Percentiles rank a stretch among this genome's conserved stretches.
Evolutionary conservation across 1,139 yeast species (phyloP).

Genomic region (Taphrina confusa): DNA sequence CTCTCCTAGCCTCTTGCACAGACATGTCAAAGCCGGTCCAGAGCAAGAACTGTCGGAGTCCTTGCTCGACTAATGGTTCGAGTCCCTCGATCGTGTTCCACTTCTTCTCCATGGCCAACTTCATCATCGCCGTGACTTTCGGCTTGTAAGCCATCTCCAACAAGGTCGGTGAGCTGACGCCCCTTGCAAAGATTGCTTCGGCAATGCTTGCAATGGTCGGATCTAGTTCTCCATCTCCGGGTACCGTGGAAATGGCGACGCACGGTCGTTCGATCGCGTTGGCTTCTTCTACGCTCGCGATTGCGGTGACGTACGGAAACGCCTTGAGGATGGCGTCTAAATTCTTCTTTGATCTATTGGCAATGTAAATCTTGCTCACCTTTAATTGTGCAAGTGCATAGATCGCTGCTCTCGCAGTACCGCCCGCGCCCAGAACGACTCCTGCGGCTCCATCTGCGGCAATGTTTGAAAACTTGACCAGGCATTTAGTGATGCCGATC

Average conservation of each 20-base stretch:
- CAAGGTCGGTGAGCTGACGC: constrained; percentile 44
- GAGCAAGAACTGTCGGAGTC: constrained; percentile 76
- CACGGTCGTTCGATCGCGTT: constrained; percentile 50
- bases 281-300: constrained; percentile 53
- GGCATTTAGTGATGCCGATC: constrained; percentile 77
- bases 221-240: constrained; percentile 80
- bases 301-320: constrained; percentile 67
- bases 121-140: constrained; percentile 78
- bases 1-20: constrained; percentile 4
- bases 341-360: constrained; percentile 77
- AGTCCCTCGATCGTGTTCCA: constrained; percentile 86
- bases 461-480: constrained; percentile 56
- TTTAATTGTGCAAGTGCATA: constrained; percentile 82
- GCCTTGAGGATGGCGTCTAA: constrained; percentile 59
- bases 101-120: constrained; percentile 59
- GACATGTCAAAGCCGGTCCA: constrained; percentile 61
- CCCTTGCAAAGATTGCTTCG: constrained; percentile 31
- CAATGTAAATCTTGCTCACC: constrained; percentile 69
- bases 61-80: constrained; percentile 90
- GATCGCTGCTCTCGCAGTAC: constrained; percentile 93
- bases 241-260: constrained; percentile 79
- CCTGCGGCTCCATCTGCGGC: constrained; percentile 56
- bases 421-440: constrained; percentile 92
- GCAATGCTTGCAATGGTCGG: constrained; percentile 53
- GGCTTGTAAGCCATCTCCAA: constrained; percentile 96